Conservation (phyloP, 2,329 filamentous ascomycete species). For the Penicillium sp. region DNA sequence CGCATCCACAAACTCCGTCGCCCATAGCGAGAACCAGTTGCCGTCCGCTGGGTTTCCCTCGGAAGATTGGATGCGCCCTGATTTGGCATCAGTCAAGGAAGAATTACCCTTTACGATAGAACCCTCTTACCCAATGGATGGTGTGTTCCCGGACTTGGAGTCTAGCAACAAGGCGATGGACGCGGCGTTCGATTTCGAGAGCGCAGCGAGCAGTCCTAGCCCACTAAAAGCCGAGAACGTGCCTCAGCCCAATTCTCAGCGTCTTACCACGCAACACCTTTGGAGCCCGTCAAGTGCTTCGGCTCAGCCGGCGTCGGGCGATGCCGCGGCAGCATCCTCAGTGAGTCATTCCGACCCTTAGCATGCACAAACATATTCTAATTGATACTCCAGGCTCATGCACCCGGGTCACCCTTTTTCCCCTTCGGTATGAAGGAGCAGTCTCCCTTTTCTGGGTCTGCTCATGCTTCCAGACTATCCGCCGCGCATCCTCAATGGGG, state of each 20-base stretch:
- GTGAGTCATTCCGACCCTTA: conserved; percentile 23
- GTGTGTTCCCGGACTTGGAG: conserved; percentile 40
- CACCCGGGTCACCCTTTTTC: conserved; percentile 32
- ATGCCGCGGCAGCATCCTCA: conserved; percentile 21
- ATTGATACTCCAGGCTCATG: conserved; percentile 21
- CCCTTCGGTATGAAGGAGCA: conserved; percentile 36
- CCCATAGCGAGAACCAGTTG: conserved; percentile 37
- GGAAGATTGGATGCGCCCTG: conserved; percentile 39
- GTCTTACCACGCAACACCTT: conserved; percentile 26
- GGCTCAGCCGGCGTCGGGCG: conserved; percentile 9
- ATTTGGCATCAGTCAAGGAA: conserved; percentile 36
- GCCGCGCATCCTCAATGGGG: conserved; percentile 39
- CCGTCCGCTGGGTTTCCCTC: conserved; percentile 36
- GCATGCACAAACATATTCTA: neutral
- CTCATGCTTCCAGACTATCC: conserved; percentile 31
- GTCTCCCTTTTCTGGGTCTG: conserved; percentile 37
- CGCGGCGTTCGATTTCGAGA: conserved; percentile 50
- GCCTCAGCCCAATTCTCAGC: conserved; percentile 23
- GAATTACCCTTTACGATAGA: conserved; percentile 43
- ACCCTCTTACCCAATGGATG: conserved; percentile 35
- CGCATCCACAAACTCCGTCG: conserved; percentile 40
- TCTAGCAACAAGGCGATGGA: conserved; percentile 49
- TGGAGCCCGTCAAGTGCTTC: conserved; percentile 26
- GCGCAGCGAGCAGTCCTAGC: conserved; percentile 48
- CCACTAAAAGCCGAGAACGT: conserved; percentile 34